Conservation (phyloP, 129 eudicot genomes). For the Scalesia atractyloides region DNA sequence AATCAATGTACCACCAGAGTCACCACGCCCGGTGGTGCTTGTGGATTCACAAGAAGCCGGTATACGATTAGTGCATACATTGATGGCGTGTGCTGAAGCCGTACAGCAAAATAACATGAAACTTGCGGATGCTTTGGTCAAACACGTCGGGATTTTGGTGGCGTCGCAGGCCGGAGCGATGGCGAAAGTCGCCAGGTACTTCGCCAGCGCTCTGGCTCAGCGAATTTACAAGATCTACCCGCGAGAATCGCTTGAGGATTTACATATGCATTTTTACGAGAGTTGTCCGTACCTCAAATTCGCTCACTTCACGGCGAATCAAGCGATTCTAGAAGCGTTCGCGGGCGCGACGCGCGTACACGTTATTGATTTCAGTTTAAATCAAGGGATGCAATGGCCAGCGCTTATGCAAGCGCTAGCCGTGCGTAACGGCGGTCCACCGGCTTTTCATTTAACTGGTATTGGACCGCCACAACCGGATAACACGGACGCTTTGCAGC, state of each 20-base stretch:
- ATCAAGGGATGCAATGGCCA: conserved; percentile 95
- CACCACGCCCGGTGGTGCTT: conserved; percentile 59
- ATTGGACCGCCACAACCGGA: conserved; percentile 89
- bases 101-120: conserved; percentile 56
- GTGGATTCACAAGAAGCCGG: conserved; percentile 87
- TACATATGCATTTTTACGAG: conserved; percentile 87
- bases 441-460: conserved; percentile 68
- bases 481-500: conserved; percentile 67
- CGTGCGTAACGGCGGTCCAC: conserved; percentile 78
- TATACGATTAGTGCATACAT: conserved; percentile 68
- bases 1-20: conserved; percentile 19
- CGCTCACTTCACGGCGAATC: conserved; percentile 90
- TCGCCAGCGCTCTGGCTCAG: conserved; percentile 71
- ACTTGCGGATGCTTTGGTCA: conserved; percentile 59
- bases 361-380: conserved; percentile 74
- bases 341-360: conserved; percentile 59
- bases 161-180: conserved; percentile 71
- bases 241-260: conserved; percentile 40
- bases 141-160: conserved; percentile 52
- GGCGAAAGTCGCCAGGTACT: conserved; percentile 73
- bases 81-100: conserved; percentile 86
- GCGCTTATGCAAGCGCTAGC: conserved; percentile 83
- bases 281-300: conserved; percentile 75
- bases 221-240: conserved; percentile 68
- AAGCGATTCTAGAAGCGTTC: conserved; percentile 82